Percentiles rank a stretch among this genome's conserved stretches.
phyloP scores from a whole-genome alignment of 2,329 filamentous ascomycete genomes.

The Piedraia hortae region DNA sequence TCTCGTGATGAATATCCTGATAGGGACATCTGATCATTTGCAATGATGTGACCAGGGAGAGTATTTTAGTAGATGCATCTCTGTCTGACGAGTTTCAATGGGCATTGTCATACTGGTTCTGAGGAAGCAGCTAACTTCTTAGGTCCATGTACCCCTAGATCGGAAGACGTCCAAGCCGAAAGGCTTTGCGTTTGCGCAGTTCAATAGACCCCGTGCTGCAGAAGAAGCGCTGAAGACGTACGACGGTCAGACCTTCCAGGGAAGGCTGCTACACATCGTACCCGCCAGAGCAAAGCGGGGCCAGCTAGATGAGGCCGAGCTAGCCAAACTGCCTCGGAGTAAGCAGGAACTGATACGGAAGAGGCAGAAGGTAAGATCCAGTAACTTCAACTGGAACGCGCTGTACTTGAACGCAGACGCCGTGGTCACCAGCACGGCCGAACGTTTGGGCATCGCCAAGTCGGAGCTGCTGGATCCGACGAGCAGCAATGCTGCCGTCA shows the following conservation, averaged over 20 bases:
- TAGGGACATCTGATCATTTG: constrained; percentile 98
- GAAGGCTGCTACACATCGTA: constrained; percentile 70
- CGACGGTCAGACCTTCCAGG: constrained; percentile 74
- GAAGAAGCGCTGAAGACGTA: constrained; percentile 50
- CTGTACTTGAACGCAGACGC: constrained; percentile 93
- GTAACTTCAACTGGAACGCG: constrained; percentile 92
- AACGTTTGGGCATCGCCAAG: constrained; percentile 69
- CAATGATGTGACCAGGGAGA: constrained; percentile 82
- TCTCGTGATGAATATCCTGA: constrained; percentile 75
- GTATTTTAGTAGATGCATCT: constrained; percentile 99
- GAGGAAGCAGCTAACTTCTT: constrained; percentile 3
- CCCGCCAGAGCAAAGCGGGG: constrained; percentile 58
- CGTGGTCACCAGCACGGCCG: constrained; percentile 69
- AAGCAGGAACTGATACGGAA: constrained; percentile 78
- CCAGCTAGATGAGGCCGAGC: constrained; percentile 60
- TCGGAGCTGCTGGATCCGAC: constrained; percentile 85
- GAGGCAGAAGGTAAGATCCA: constrained; percentile 50
- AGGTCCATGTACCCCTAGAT: constrained; percentile 72
- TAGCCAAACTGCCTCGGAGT: constrained; percentile 80
- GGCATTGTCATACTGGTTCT: constrained; percentile 1
- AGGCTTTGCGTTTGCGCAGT: constrained; percentile 75
- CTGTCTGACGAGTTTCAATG: constrained; percentile 22
- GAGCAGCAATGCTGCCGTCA: constrained; percentile 76
- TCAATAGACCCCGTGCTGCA: constrained; percentile 41
- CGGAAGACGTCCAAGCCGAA: constrained; percentile 44